phyloP scores from a whole-genome alignment of 2,329 filamentous ascomycete species.

The Penicillium decumbens region DNA sequence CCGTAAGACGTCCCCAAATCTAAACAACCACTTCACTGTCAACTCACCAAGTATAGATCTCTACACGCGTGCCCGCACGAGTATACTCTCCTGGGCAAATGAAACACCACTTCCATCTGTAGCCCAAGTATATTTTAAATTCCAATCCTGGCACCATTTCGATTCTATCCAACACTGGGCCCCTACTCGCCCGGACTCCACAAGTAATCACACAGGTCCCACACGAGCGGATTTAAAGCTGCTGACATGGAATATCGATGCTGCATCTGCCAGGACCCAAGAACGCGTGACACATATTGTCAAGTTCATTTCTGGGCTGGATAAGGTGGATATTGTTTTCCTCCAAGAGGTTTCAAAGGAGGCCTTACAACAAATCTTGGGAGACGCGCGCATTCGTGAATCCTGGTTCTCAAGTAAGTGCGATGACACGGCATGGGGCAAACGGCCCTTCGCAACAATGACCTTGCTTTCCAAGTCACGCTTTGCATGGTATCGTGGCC shows the following conservation, averaged over 20 bases:
- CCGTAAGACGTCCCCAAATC: no score
- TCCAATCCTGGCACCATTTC: background rate
- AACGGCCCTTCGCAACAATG: conserved; percentile 21
- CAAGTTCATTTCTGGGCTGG: conserved; percentile 1
- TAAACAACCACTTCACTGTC: no score
- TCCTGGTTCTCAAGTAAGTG: conserved; percentile 10
- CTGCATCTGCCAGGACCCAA: background rate
- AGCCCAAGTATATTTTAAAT: background rate
- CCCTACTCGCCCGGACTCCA: background rate
- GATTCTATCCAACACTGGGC: background rate
- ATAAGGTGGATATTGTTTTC: conserved; percentile 10
- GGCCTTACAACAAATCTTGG: conserved; percentile 8
- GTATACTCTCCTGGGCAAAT: background rate
- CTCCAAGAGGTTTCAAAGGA: conserved; percentile 12
- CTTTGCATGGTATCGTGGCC: background rate
- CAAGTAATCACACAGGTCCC: background rate
- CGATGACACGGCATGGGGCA: conserved; percentile 20
- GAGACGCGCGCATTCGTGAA: conserved; percentile 4
- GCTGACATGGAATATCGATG: conserved; percentile 18
- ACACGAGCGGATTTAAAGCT: background rate
- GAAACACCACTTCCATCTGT: background rate
- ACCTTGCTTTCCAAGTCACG: conserved; percentile 2
- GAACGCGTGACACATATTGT: conserved; percentile 10
- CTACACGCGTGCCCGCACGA: background rate
- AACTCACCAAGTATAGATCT: background rate